Conservation (phyloP, 257 asterid species). For the Solanum megistacrolobum region DNA sequence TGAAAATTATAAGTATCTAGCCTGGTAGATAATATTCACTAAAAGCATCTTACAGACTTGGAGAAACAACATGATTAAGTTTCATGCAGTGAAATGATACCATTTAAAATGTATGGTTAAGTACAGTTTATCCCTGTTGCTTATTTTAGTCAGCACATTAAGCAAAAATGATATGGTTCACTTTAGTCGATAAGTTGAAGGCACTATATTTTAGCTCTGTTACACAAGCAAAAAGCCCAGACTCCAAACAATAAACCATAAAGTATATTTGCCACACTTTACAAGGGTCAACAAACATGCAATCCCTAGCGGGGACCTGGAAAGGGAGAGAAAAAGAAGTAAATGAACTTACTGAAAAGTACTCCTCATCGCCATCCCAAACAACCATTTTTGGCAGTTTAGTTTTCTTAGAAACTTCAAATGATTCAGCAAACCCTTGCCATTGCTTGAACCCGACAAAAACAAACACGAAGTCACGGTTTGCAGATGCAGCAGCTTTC, state of each 20-base stretch:
- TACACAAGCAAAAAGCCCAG: not conserved
- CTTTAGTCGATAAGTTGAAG: not conserved
- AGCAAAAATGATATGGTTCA: not conserved
- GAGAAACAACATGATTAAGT: not conserved
- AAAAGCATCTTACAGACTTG: not conserved
- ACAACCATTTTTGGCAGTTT: conserved; percentile 72
- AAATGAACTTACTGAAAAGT: conserved; percentile 40
- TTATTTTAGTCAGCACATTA: not conserved
- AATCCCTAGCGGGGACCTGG: not conserved
- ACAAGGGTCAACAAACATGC: not conserved
- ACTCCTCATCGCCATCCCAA: conserved; percentile 85
- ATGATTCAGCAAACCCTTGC: conserved; percentile 66
- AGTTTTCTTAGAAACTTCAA: conserved; percentile 51
- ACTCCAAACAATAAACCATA: not conserved
- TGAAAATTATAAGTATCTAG: not conserved
- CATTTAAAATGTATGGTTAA: not conserved
- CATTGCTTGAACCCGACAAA: conserved; percentile 76
- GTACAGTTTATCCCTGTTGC: not conserved
- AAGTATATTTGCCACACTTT: not conserved
- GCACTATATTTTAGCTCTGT: not conserved
- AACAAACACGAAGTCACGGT: conserved; percentile 74
- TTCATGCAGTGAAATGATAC: not conserved
- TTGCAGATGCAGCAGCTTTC: conserved; percentile 91
- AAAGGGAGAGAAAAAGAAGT: not conserved
- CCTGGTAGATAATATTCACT: not conserved